These are phyloP conservation scores for Schizochytrium sp. DNA, from an alignment of 108 stramenopile species.

Conservation along the genomic window DNA sequence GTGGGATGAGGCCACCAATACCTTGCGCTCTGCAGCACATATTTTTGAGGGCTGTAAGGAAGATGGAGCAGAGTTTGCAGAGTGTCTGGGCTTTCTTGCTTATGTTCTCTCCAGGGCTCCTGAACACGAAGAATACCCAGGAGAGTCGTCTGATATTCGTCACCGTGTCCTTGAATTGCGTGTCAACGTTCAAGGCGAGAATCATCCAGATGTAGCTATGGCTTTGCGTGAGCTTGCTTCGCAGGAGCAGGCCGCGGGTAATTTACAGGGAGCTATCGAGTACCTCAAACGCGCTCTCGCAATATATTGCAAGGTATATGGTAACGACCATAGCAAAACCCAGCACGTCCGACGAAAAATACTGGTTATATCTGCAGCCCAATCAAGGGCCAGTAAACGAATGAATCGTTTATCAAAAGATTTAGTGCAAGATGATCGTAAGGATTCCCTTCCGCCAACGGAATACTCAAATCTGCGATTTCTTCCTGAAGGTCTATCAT, in stretches of 20 bases:
- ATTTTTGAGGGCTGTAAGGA: background rate
- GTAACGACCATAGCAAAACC: slow-evolving; percentile 31
- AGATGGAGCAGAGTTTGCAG: background rate
- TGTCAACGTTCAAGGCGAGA: slow-evolving; percentile 48
- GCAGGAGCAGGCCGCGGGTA: background rate
- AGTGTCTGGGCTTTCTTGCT: slow-evolving; percentile 59
- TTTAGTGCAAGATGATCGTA: background rate
- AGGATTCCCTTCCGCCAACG: slow-evolving; percentile 4
- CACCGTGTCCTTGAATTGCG: background rate
- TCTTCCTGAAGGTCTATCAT: background rate
- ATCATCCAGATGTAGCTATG: slow-evolving; percentile 47
- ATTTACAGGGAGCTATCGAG: slow-evolving; percentile 12
- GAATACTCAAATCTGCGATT: background rate
- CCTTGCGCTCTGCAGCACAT: background rate
- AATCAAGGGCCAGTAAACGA: background rate
- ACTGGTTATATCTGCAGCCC: background rate
- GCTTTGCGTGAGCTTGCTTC: slow-evolving; percentile 4
- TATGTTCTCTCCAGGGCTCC: slow-evolving; percentile 43
- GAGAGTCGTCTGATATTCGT: slow-evolving; percentile 15
- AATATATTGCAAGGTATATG: slow-evolving; percentile 38
- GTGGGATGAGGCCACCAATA: slow-evolving; percentile 1
- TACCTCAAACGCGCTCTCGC: slow-evolving; percentile 22
- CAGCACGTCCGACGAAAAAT: background rate
- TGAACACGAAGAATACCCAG: slow-evolving; percentile 16
- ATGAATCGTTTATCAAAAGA: background rate